A percentile compares a stretch with the other conserved stretches of the same genome.
phyloP scores from a whole-genome alignment of 805 yeast species.

The Candida ficus region DNA sequence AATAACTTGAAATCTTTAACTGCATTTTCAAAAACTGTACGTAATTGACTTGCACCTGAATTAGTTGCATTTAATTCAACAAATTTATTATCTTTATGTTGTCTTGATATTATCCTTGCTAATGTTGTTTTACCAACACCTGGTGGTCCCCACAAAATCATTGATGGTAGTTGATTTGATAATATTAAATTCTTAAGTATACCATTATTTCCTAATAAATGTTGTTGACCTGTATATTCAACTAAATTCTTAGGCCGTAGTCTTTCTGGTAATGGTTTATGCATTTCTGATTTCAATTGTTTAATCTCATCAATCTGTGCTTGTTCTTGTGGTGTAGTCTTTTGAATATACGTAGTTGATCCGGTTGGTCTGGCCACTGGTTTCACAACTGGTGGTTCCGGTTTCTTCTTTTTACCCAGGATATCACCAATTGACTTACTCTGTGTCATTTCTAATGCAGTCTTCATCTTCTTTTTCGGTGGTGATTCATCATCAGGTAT shows the following conservation, averaged over 20 bases:
- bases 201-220: conserved; percentile 63
- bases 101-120: conserved; percentile 46
- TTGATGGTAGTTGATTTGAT: conserved; percentile 66
- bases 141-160: conserved; percentile 93
- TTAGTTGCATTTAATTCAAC: conserved; percentile 84
- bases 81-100: conserved; percentile 42
- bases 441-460: conserved; percentile 5
- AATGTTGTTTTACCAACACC: conserved; percentile 90
- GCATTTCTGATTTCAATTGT: conserved; percentile 12
- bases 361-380: not conserved
- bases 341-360: not conserved
- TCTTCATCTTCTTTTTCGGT: conserved; percentile 6
- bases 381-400: not conserved
- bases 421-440: conserved; percentile 8
- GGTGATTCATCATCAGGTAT: not conserved
- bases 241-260: conserved; percentile 70
- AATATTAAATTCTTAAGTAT: conserved; percentile 59
- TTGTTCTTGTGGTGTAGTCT: not conserved
- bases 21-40: conserved; percentile 47
- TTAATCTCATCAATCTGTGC: conserved; percentile 15
- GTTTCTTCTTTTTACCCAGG: conserved; percentile 2
- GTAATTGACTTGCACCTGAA: conserved; percentile 60
- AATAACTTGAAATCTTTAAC: conserved; percentile 34
- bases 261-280: conserved; percentile 62
- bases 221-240: conserved; percentile 82